Evolutionary conservation across 176 grass and related monocot genomes (phyloP).

Genomic region (Ensete glaucum): DNA sequence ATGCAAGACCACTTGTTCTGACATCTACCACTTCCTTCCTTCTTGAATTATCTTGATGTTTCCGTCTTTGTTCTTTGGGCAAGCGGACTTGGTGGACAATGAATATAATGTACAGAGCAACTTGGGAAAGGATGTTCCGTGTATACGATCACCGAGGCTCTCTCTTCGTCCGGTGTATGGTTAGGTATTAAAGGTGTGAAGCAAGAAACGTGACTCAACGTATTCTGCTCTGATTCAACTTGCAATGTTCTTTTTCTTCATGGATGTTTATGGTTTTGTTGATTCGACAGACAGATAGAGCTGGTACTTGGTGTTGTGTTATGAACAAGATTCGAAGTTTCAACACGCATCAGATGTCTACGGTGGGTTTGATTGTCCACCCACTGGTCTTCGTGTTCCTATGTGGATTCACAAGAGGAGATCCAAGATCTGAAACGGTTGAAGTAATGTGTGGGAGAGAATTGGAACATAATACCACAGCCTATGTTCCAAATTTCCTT

Average conservation of each 20-base stretch:
- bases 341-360: background rate
- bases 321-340: background rate
- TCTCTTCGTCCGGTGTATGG: no score
- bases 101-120: no score
- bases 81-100: no score
- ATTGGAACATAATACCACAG: constrained; percentile 9
- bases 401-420: background rate
- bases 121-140: no score
- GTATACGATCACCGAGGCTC: no score
- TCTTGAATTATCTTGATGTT: no score
- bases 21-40: no score
- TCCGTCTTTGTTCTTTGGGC: no score
- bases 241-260: background rate
- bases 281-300: background rate
- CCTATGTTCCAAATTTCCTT: constrained; percentile 7
- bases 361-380: background rate
- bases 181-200: no score
- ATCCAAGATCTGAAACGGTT: constrained; percentile 15
- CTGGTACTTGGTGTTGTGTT: background rate
- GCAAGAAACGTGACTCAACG: no score
- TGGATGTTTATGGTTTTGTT: background rate
- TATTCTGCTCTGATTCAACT: background rate
- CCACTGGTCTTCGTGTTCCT: background rate
- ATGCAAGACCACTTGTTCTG: no score
- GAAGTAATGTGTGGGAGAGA: background rate